Evolutionary conservation across 1,284 basidiomycete species (phyloP), one percentile per base, ranked within the genome.

Genomic region (Coniophora puteana): DNA sequence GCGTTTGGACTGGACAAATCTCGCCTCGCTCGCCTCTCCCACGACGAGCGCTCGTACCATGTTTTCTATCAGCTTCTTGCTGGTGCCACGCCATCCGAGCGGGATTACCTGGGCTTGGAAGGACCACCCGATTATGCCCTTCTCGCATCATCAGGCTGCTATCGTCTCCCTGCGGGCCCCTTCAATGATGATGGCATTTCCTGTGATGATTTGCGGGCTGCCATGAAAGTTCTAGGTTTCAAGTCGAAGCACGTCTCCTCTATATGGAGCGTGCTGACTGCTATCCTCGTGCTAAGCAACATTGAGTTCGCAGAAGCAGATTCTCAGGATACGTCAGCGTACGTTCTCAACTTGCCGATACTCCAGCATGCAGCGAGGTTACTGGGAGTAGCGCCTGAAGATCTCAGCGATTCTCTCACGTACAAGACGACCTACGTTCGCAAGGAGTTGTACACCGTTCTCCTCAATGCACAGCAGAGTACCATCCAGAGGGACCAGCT

Each of bases 61-160:
- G 77, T 94, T 27, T 95, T 99, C 63, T 94, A 97, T 69, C 91
- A 97, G 63, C 76, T 93, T 47, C 71, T 95, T n/a, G 87, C 90
- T 11, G 92, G 93, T 16, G 87, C 90, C 12, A 86, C 80, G 2
- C 73, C 81, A 8, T 66, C 80, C 23, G 91, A 96, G 59, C 76
- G 91, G 18, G 86, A 93, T 54, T 58, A 67, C 16, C 77, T 86
- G 50, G 74, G 74, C 38, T 69, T 96, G 27, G 89, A 93, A 54
- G 93, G 93, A 49, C 78, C 83, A 1, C 87, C 89, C 4, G 86
- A 89, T 45, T 96, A 95, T 55, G 74, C 79, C 1, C 76, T 95
- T 2, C 74, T 96, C 4, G 81, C 89, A 0, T 87, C 85, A 0
- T 93, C 89, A 4, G 85, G 87, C 8, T 89, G 86, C 51, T 95